phyloP scores from a whole-genome alignment of 257 asterid genomes.

The Knoxia roxburghii region DNA sequence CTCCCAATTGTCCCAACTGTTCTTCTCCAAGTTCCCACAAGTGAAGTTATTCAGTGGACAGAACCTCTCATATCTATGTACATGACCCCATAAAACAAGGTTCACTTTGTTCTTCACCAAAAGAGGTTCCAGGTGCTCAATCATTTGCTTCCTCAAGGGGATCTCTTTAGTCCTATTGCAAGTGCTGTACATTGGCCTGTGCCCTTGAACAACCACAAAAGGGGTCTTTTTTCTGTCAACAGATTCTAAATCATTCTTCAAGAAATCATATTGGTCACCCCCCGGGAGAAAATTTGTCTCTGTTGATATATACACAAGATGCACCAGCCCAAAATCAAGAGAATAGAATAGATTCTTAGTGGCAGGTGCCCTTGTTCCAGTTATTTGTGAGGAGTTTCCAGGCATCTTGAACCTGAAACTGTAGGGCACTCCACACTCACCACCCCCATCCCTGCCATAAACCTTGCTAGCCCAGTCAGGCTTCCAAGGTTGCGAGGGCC shows the following conservation, averaged over 20 bases:
- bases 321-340: conserved; percentile 68
- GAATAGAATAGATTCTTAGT: conserved; percentile 82
- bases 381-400: conserved; percentile 74
- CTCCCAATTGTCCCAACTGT: conserved; percentile 27
- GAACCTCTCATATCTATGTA: conserved; percentile 74
- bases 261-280: conserved; percentile 60
- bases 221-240: conserved; percentile 72
- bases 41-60: conserved; percentile 69
- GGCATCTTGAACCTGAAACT: conserved; percentile 84
- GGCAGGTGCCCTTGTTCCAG: conserved; percentile 67
- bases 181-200: conserved; percentile 90
- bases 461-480: conserved; percentile 68
- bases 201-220: conserved; percentile 81
- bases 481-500: conserved; percentile 91
- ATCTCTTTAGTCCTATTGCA: conserved; percentile 50
- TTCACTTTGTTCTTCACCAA: conserved; percentile 57
- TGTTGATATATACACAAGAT: conserved; percentile 79
- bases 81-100: conserved; percentile 78
- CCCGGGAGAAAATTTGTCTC: conserved; percentile 78
- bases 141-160: conserved; percentile 50
- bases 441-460: conserved; percentile 84
- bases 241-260: conserved; percentile 68
- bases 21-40: conserved; percentile 51
- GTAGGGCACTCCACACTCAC: conserved; percentile 97
- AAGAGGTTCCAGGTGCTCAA: conserved; percentile 58